These are phyloP conservation scores for Pythium monospermum DNA, from an alignment of 352 stramenopile species.

Conservation along the genomic window DNA sequence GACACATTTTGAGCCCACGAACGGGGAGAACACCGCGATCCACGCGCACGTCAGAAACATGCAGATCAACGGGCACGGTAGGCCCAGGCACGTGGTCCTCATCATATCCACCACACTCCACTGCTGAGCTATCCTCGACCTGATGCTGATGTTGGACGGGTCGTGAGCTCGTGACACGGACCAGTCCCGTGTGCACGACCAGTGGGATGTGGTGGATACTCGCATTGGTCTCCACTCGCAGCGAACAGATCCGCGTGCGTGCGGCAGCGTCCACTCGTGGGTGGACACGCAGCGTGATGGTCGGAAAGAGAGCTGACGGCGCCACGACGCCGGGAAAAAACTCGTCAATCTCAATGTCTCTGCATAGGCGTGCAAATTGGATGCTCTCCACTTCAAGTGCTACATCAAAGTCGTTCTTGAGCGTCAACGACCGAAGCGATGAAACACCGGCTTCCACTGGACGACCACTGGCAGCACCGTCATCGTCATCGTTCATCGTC, in stretches of 20 bases:
- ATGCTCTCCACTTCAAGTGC: slow-evolving; percentile 40
- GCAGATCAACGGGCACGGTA: too few relatives aligned
- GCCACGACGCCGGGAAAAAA: neutral
- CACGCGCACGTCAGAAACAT: too few relatives aligned
- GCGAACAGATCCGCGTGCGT: slow-evolving; percentile 1
- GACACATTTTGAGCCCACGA: slow-evolving; percentile 22
- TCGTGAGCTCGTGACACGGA: neutral
- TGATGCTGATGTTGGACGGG: neutral
- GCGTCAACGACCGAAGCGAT: neutral
- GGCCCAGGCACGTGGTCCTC: neutral
- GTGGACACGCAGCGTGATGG: neutral
- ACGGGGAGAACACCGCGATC: too few relatives aligned
- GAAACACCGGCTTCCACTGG: neutral
- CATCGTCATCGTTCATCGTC: neutral
- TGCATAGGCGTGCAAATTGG: neutral
- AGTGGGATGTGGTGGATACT: slow-evolving; percentile 15
- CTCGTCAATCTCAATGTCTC: neutral
- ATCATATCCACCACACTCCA: neutral
- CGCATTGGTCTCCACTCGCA: slow-evolving; percentile 17
- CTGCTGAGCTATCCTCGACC: neutral
- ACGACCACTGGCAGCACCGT: neutral
- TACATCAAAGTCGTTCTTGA: slow-evolving; percentile 27
- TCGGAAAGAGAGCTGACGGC: neutral
- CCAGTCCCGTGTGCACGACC: slow-evolving; percentile 1
- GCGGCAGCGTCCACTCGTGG: neutral